phyloP scores from a whole-genome alignment of 495 filamentous ascomycete species.

The Lasiosphaeria miniovina region DNA sequence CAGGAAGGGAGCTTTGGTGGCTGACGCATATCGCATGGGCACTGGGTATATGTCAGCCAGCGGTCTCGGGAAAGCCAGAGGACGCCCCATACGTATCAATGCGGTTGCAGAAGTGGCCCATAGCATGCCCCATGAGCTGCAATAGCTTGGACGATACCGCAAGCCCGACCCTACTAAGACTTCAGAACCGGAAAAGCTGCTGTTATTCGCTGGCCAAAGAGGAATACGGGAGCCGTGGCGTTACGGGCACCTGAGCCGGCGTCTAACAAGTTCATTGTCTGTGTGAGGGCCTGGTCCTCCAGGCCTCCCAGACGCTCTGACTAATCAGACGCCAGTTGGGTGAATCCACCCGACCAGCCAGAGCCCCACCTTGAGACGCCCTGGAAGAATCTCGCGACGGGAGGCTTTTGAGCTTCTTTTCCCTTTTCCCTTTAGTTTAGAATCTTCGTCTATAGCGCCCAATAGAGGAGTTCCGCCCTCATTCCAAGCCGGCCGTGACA shows the following conservation, averaged over 20 bases:
- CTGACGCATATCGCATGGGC: constrained; percentile 19
- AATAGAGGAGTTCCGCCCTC: too few species aligned
- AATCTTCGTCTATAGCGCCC: too few species aligned
- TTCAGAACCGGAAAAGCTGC: not conserved
- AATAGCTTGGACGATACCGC: not conserved
- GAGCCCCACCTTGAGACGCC: too few species aligned
- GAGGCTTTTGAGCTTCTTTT: too few species aligned
- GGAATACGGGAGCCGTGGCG: constrained; percentile 10
- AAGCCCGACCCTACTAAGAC: not conserved
- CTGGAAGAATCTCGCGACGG: too few species aligned
- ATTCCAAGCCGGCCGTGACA: too few species aligned
- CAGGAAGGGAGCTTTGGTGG: constrained; percentile 16
- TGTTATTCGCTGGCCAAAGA: not conserved
- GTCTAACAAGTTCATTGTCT: constrained; percentile 10
- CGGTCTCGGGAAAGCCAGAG: not conserved
- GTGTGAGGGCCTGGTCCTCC: too few species aligned
- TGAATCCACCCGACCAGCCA: too few species aligned
- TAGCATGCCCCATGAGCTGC: not conserved
- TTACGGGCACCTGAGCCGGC: constrained; percentile 3
- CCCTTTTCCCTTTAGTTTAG: too few species aligned
- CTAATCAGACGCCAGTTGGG: too few species aligned
- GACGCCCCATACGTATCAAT: not conserved
- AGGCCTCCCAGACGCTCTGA: too few species aligned
- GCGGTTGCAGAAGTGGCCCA: constrained; percentile 4
- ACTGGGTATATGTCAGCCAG: too few species aligned